A percentile compares a stretch with the other conserved stretches of the same genome.
These are phyloP conservation scores for Tetrastigma voinierianum DNA, from an alignment of 164 flowering plant genomes.

Conservation along the genomic window DNA sequence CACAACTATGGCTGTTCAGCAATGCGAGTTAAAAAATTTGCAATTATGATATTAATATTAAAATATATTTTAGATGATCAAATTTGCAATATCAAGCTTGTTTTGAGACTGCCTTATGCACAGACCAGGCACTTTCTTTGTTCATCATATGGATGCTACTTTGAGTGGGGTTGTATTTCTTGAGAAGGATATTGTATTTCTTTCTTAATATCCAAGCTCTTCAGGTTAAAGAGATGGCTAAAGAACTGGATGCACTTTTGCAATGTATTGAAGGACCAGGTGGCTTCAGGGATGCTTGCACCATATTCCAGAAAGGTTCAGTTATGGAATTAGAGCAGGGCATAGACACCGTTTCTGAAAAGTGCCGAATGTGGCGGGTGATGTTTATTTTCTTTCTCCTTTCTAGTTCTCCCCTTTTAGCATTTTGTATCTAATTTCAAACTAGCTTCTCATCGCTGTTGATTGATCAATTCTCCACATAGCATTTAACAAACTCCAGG, in stretches of 20 bases:
- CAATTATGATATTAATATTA: no score
- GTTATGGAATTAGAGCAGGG: slow-evolving; percentile 57
- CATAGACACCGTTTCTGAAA: slow-evolving; percentile 42
- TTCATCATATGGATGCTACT: no score
- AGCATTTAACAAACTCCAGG: no score
- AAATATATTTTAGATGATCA: no score
- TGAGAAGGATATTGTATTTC: not conserved
- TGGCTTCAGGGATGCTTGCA: slow-evolving; percentile 76
- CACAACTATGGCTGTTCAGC: no score
- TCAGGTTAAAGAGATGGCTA: slow-evolving; percentile 78
- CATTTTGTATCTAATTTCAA: not conserved
- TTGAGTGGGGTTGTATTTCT: not conserved
- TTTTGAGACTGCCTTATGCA: not conserved
- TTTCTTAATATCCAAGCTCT: slow-evolving; percentile 2
- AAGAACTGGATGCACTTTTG: slow-evolving; percentile 69
- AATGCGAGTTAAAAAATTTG: not conserved
- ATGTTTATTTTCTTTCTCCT: not conserved
- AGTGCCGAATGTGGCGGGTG: slow-evolving; percentile 62
- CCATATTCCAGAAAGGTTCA: slow-evolving; percentile 37
- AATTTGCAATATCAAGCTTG: not conserved
- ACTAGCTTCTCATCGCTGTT: no score
- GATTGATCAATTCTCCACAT: no score
- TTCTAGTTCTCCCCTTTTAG: not conserved
- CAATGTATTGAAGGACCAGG: slow-evolving; percentile 63
- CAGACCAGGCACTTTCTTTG: not conserved